Base-by-base conservation (phyloP, 345 rosid species). In the Melaleuca quinquenervia region DNA sequence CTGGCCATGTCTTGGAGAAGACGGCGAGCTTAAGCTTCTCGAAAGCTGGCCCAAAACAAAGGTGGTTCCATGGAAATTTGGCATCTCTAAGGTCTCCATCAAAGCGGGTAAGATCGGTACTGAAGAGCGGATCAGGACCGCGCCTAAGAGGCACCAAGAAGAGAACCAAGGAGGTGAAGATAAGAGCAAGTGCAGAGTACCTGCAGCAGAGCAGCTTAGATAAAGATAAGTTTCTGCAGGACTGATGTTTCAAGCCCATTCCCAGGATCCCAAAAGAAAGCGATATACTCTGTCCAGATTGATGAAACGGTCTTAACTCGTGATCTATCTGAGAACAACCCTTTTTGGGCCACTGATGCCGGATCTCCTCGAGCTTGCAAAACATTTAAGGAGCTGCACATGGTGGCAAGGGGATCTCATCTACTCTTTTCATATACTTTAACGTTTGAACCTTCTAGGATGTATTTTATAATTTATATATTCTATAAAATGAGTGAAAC, bases 1-100 rank as follows among this genome's bases (percentile, higher is more conserved):
- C 88, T 3, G 98, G 98, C 98, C 98, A 95, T 84, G 94, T 90
- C 86, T 93, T 92, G 87, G 95, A 92, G 89, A 95, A 95, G 29
- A 91, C 92, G 0, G 97, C 96, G 84, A 94, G 92, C 89, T 91
- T 94, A 24, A 96, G 92, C 92, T 91, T 93, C 92, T 92, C 93
- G 12, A 82, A 54, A 22, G 89, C 80, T 7, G 89, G 90, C 48
- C 94, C 95, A 3, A 94, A 90, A 82, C 94, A 91, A 76, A 93
- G 96, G 86, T 88, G 89, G 92, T 94, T 96, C 98, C 95, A 92
- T 5, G 96, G 93, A 86, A 90, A 90, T 44, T 84, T 89, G 7
- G 91, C 86, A 87, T 93, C 91, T 86, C 97, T 88, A 49, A 94
- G 94, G 86, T 94, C 96, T 50, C 96, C 95, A 10, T 51, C 50